A percentile compares a stretch with the other conserved stretches of the same genome.
Evolutionary conservation across 1,284 basidiomycete species (phyloP).

Genomic region (Irpex sp.): DNA sequence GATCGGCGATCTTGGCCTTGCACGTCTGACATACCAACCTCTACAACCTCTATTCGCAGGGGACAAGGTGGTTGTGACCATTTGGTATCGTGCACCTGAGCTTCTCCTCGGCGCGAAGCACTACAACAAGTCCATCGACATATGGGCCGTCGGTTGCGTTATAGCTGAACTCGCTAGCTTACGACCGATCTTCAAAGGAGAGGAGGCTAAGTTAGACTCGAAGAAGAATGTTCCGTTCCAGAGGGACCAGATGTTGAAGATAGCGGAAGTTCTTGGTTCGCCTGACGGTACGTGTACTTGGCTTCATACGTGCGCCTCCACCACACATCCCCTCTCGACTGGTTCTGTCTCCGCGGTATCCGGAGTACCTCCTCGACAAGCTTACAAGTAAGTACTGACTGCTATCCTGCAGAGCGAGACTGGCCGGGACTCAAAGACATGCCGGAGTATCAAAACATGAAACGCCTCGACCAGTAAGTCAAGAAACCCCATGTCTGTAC

Average conservation of each 20-base stretch:
- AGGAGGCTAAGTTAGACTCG: slow-evolving; percentile 94
- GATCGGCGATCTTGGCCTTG: slow-evolving; percentile 95
- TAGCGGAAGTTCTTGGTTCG: slow-evolving; percentile 92
- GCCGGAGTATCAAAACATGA: slow-evolving; percentile 86
- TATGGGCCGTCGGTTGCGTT: slow-evolving; percentile 97
- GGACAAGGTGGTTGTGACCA: slow-evolving; percentile 99
- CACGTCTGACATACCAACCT: slow-evolving; percentile 83
- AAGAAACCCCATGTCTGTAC: background rate
- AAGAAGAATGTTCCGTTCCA: slow-evolving; percentile 95
- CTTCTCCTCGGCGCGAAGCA: slow-evolving; percentile 93
- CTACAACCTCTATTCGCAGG: slow-evolving; percentile 84
- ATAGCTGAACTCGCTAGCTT: slow-evolving; percentile 93
- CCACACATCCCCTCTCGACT: background rate
- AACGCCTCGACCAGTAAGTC: slow-evolving; percentile 71
- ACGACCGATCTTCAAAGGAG: slow-evolving; percentile 97
- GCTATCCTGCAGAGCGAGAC: slow-evolving; percentile 52
- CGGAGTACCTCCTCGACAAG: too few species aligned
- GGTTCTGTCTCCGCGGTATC: too few species aligned
- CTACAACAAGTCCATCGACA: slow-evolving; percentile 93
- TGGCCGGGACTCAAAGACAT: slow-evolving; percentile 89
- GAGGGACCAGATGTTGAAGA: slow-evolving; percentile 90
- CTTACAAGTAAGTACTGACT: background rate
- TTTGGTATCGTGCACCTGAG: slow-evolving; percentile 98
- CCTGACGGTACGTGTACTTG: slow-evolving; percentile 61
- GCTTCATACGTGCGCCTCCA: background rate